Percentiles rank a stretch among this genome's conserved stretches.
These are phyloP conservation scores for Protostelium mycophagum DNA, from an alignment of 78 protist genomes.

Conservation along the genomic window DNA sequence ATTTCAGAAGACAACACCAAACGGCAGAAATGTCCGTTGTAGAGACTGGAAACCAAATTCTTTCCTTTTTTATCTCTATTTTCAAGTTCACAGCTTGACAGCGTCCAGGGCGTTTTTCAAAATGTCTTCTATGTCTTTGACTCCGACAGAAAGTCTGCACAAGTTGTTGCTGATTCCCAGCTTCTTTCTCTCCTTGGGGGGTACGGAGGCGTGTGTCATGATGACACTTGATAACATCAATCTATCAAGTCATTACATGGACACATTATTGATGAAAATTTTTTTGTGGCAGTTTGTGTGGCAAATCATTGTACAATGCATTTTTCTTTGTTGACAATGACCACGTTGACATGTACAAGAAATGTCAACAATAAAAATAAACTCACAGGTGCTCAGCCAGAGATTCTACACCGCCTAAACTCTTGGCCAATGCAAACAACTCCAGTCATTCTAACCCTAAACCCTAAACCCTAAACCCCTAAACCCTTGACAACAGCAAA, in stretches of 20 bases:
- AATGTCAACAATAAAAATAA: too few species aligned
- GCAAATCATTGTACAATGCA: slow-evolving; percentile 13
- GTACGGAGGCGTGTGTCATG: slow-evolving; percentile 87
- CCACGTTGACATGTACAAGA: too few species aligned
- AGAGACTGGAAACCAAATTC: too few species aligned
- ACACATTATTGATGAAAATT: too few species aligned
- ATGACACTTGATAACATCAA: slow-evolving; percentile 36
- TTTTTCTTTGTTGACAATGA: too few species aligned
- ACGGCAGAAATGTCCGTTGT: too few species aligned
- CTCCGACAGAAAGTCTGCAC: slow-evolving; percentile 67
- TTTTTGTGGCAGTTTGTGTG: too few species aligned
- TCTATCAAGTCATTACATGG: too few species aligned
- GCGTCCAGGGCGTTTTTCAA: slow-evolving; percentile 53
- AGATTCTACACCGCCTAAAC: slow-evolving; percentile 78
- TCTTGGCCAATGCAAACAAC: slow-evolving; percentile 65
- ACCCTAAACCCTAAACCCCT: slow-evolving; percentile 15
- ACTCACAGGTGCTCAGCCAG: slow-evolving; percentile 15
- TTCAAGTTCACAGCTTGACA: too few species aligned
- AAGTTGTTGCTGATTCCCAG: slow-evolving; percentile 64
- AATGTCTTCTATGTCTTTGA: slow-evolving; percentile 66
- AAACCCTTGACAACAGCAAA: slow-evolving; percentile 61
- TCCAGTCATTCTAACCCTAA: slow-evolving; percentile 67
- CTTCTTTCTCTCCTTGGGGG: slow-evolving; percentile 59
- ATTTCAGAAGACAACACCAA: too few species aligned
- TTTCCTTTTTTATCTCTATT: too few species aligned